A percentile compares a stretch with the other conserved stretches of the same genome.
Evolutionary conservation across 202 grass and related monocot genomes (phyloP).

Genomic region (Bolboschoenoplectus hybrid): DNA sequence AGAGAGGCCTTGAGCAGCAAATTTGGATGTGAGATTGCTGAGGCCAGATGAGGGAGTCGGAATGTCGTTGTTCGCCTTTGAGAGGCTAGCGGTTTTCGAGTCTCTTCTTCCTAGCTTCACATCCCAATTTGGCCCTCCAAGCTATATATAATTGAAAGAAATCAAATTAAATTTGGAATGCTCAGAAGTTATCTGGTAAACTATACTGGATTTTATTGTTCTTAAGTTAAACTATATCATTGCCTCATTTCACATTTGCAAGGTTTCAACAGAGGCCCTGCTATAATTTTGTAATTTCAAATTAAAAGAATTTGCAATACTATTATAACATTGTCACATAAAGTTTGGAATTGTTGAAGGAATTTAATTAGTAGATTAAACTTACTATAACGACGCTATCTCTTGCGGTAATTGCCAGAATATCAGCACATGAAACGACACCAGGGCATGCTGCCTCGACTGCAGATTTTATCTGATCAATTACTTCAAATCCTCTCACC

Average conservation of each 20-base stretch:
- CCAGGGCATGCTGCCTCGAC: constrained; percentile 61
- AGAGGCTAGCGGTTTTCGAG: constrained; percentile 70
- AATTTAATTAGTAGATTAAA: neutral
- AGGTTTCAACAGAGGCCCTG: neutral
- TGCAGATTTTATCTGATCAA: constrained; percentile 73
- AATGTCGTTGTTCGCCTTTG: constrained; percentile 73
- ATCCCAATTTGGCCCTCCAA: constrained; percentile 70
- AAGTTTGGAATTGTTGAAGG: neutral
- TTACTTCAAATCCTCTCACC: constrained; percentile 75
- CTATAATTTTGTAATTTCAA: neutral
- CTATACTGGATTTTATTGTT: neutral
- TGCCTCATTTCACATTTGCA: neutral
- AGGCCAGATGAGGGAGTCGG: constrained; percentile 64
- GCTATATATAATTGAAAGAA: constrained; percentile 31
- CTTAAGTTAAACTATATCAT: neutral
- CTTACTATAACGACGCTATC: constrained; percentile 73
- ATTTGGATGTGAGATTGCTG: constrained; percentile 70
- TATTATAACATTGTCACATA: neutral
- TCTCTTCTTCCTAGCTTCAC: constrained; percentile 76
- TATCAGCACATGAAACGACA: constrained; percentile 89
- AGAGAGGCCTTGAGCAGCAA: constrained; percentile 73
- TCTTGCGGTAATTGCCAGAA: constrained; percentile 67
- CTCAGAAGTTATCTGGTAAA: neutral
- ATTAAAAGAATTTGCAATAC: neutral
- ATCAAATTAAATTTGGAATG: neutral